Evolutionary conservation across 352 stramenopile species (phyloP).

Genomic region (Blastocystis sp.): DNA sequence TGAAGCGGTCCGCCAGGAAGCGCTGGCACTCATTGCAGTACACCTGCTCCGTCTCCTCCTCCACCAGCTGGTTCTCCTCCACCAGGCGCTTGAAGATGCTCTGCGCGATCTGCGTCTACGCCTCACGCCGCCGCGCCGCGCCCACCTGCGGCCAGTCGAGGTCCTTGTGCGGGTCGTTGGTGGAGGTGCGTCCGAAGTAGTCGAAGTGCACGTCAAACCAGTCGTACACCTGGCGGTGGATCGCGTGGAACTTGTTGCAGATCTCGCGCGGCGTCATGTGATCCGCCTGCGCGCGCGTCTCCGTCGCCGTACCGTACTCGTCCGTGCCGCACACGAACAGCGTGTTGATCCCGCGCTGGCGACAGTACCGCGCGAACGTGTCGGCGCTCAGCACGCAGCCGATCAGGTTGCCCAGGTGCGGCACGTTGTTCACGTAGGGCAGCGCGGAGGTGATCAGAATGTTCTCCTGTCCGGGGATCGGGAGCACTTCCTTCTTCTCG

Average conservation of each 20-base stretch:
- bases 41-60: slow-evolving; percentile 71
- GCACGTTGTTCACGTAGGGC: slow-evolving; percentile 72
- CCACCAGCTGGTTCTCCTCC: slow-evolving; percentile 80
- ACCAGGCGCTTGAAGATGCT: slow-evolving; percentile 82
- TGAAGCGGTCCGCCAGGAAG: slow-evolving; percentile 72
- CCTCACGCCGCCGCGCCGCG: slow-evolving; percentile 79
- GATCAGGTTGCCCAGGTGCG: slow-evolving; percentile 72
- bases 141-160: slow-evolving; percentile 71
- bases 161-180: slow-evolving; percentile 55
- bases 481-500: slow-evolving; percentile 32
- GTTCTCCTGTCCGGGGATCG: slow-evolving; percentile 65
- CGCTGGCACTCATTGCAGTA: slow-evolving; percentile 66
- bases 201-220: slow-evolving; percentile 72
- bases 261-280: slow-evolving; percentile 78
- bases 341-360: slow-evolving; percentile 67
- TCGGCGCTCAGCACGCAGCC: slow-evolving; percentile 71
- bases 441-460: slow-evolving; percentile 71
- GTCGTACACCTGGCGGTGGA: slow-evolving; percentile 70
- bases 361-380: slow-evolving; percentile 70
- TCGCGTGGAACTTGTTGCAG: slow-evolving; percentile 81
- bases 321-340: slow-evolving; percentile 71
- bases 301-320: slow-evolving; percentile 71
- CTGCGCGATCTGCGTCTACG: slow-evolving; percentile 82
- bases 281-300: slow-evolving; percentile 65
- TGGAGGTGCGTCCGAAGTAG: slow-evolving; percentile 70